Conservation (phyloP, 2,329 filamentous ascomycete species). For the Trichoderma sp. region DNA sequence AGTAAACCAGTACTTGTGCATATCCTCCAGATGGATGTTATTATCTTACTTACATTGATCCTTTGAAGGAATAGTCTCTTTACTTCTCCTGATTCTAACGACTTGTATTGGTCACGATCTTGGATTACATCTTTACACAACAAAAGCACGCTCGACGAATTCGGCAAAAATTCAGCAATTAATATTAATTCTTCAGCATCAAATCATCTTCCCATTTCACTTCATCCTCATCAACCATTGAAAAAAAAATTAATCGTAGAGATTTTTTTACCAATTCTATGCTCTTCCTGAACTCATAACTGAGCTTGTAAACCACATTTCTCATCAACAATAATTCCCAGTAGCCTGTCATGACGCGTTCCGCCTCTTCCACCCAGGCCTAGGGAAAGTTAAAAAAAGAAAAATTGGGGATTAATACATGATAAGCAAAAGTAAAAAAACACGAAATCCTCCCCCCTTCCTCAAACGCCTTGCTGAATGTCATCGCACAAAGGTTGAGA, state of each 20-base stretch:
- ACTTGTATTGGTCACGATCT: neutral
- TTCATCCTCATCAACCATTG: neutral
- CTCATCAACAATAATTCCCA: conserved; percentile 5
- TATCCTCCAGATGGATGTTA: too few relatives aligned
- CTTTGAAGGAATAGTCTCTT: too few relatives aligned
- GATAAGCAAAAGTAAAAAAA: neutral
- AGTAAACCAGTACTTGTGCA: too few relatives aligned
- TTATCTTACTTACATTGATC: too few relatives aligned
- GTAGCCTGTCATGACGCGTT: neutral
- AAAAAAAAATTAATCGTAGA: neutral
- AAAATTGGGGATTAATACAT: neutral
- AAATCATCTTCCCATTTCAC: neutral
- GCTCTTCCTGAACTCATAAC: neutral
- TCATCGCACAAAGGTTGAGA: conserved; percentile 6
- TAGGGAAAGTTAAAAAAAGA: neutral
- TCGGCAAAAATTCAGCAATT: neutral
- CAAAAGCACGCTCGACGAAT: neutral
- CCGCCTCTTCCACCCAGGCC: neutral
- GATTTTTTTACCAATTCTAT: conserved; percentile 11
- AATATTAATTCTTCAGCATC: neutral
- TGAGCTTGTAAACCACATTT: neutral
- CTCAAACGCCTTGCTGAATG: conserved; percentile 15
- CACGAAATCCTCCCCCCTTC: neutral
- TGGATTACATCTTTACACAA: neutral
- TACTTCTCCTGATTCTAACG: too few relatives aligned